Base-by-base conservation (phyloP, 2,329 filamentous ascomycete genomes). In the Beauveria caledonica region DNA sequence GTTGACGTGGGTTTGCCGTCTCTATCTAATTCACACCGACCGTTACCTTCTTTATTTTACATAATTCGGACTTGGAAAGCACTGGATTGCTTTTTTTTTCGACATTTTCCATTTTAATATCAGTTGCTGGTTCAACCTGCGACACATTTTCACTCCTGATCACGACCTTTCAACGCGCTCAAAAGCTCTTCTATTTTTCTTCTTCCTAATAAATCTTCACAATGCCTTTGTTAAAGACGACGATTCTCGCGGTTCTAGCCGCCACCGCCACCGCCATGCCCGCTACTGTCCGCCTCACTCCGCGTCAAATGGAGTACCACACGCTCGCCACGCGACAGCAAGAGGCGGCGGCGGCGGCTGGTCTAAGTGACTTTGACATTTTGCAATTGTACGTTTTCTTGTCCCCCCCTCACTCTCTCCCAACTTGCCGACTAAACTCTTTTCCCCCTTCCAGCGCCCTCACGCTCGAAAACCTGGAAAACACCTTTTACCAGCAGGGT, bases 401-500 rank as follows among this genome's bases (percentile, higher is more conserved):
- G 13, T 8, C 3, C 10, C 10, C 49, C 3, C 27, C 33, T 19
- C 3, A 8, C 25, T 27, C 7, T 8, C 27, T 27, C 7, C 9
- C 8, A 21, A 19, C 2, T 7, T 29, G 3, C 17, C 39, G 17
- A n/a, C 13, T 11, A 19, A 19, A 33, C 17, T 42, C 3, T 15
- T 19, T 5, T 13, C 29, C 13, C 33, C 19, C 9, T n/a, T 17
- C 23, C 71, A 80, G 78, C 56, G 77, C 78, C 21, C 69, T 80
- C 23, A 76, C 76, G 1, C 76, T 83, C 5, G 81, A 84, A 71
- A 77, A 81, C 59, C 78, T 84, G 33, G 86, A 89, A 72, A 74
- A 82, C 63, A 77, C 76, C 60, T 88, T 88, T 73, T 89, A 89
- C 73, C 73, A 75, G 42, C 69, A 86, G 53, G 85, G 80, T 42